Evolutionary conservation across 176 grass and related monocot species (phyloP).

Genomic region (Saccharum officinarum): DNA sequence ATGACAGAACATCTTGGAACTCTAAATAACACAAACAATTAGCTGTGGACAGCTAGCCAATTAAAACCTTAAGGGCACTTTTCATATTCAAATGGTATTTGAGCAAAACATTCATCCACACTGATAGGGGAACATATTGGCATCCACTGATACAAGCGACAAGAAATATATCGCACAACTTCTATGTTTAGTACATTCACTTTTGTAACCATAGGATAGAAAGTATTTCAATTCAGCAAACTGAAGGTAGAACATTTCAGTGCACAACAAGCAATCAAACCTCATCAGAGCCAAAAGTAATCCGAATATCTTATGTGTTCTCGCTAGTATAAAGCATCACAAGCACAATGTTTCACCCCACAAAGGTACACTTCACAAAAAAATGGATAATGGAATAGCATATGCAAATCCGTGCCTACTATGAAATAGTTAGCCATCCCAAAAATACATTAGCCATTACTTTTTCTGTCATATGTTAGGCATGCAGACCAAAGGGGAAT

Average conservation of each 20-base stretch:
- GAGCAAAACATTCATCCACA: not conserved
- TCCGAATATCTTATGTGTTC: not conserved
- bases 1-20: not conserved
- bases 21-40: constrained; percentile 1
- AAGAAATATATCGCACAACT: not conserved
- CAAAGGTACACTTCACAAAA: not conserved
- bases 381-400: constrained; percentile 4
- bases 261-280: not conserved
- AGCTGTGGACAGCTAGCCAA: constrained; percentile 15
- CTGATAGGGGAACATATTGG: not conserved
- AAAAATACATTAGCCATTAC: not conserved
- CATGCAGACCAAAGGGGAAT: constrained; percentile 21
- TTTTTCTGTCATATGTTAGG: not conserved
- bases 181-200: not conserved
- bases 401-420: not conserved
- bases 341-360: not conserved
- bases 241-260: constrained; percentile 9
- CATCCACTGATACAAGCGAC: constrained; percentile 7
- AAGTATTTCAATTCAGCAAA: constrained; percentile 8
- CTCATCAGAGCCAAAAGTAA: not conserved
- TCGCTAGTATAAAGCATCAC: not conserved
- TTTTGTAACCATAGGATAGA: constrained; percentile 11
- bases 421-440: constrained; percentile 12
- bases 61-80: not conserved
- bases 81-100: not conserved